Conservation (phyloP, 2,329 filamentous ascomycete genomes). For the Phialocephala sp. region DNA sequence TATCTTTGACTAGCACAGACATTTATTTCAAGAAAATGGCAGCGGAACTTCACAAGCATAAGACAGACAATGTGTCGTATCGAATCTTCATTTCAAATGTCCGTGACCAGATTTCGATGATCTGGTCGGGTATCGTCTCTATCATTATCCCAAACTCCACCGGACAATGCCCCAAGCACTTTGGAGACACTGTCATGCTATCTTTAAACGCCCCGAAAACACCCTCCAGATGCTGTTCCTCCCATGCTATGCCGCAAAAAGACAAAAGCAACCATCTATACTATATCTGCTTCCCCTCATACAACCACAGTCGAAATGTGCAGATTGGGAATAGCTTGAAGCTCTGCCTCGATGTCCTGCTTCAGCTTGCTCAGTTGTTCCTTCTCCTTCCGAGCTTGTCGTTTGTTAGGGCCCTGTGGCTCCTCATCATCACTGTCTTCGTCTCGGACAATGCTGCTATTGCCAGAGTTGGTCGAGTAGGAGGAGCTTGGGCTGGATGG, state of each 20-base stretch:
- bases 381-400: conserved; percentile 36
- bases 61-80: too few species aligned
- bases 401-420: conserved; percentile 56
- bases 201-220: background rate
- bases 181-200: background rate
- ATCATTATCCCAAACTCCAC: background rate
- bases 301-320: background rate
- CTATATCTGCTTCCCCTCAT: background rate
- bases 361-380: background rate
- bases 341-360: background rate
- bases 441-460: conserved; percentile 57
- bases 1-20: too few species aligned
- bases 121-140: background rate
- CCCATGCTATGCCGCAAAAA: background rate
- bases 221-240: background rate
- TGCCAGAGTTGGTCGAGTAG: conserved; percentile 49
- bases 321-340: background rate
- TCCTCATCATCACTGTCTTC: conserved; percentile 55
- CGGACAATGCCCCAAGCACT: background rate
- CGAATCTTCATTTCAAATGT: background rate
- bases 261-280: background rate
- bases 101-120: background rate
- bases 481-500: conserved; percentile 10
- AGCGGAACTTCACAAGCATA: too few species aligned
- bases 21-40: too few species aligned